These are phyloP conservation scores for Quercus robur DNA, from an alignment of 306 rosid genomes.

Conservation along the genomic window DNA sequence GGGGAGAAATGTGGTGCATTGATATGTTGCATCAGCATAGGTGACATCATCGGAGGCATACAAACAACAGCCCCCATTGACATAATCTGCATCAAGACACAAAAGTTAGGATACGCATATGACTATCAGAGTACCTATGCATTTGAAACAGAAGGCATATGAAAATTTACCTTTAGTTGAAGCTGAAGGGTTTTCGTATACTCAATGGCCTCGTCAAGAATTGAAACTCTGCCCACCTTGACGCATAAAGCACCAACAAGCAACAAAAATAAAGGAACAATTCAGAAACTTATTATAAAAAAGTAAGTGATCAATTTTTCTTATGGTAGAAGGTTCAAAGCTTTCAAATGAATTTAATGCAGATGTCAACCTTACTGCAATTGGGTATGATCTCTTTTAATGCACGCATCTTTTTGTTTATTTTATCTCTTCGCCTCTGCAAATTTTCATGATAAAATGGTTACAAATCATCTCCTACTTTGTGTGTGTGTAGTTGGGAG, in stretches of 20 bases:
- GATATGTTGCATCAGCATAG: slow-evolving; percentile 4
- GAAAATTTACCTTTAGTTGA: slow-evolving; percentile 46
- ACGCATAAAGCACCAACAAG: neutral
- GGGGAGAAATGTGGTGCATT: slow-evolving; percentile 13
- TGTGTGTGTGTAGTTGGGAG: neutral
- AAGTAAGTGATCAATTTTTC: neutral
- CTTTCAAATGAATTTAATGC: neutral
- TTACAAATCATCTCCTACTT: neutral
- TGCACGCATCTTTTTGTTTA: slow-evolving; percentile 44
- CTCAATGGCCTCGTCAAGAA: slow-evolving; percentile 58
- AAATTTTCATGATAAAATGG: slow-evolving; percentile 9
- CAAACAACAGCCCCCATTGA: slow-evolving; percentile 40
- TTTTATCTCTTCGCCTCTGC: slow-evolving; percentile 51
- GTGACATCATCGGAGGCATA: slow-evolving; percentile 45
- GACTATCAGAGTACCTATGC: neutral
- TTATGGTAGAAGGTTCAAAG: neutral
- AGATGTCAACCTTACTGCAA: slow-evolving; percentile 42
- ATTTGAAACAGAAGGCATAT: neutral
- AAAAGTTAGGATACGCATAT: neutral
- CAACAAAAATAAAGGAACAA: neutral
- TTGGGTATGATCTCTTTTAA: slow-evolving; percentile 54
- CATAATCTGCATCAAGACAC: slow-evolving; percentile 38
- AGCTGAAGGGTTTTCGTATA: slow-evolving; percentile 51
- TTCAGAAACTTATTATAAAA: neutral
- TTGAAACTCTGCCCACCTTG: slow-evolving; percentile 51